Base-by-base conservation (phyloP, 345 rosid species). In the Raphanus raphanistrum region DNA sequence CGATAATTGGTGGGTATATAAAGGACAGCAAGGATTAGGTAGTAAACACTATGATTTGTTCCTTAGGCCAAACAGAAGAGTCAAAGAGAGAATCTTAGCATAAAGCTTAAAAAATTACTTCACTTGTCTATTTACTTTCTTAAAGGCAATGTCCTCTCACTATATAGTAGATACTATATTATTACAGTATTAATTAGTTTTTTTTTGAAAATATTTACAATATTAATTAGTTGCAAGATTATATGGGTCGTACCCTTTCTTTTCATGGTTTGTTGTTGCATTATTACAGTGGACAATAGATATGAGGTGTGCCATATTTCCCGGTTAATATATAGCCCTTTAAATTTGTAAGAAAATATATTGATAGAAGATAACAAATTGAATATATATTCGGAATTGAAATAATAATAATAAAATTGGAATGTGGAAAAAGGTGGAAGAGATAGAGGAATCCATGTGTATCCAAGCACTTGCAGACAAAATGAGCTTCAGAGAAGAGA, bases 391-490 rank as follows among this genome's bases (percentile, higher is more conserved):
- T 15, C 13, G 13, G 17, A 75, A 41, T 17, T 33, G 59, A 75
- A 63, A 70, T 75, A 57, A 74, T 69, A 79, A 68, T 66, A 79
- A 76, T 60, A 62, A 32, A 79, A 80, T 58, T 21, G 71, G 27
- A 69, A 7, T 74, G 41, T 79, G 76, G 76, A 45, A 70, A 72
- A 74, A 68, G 75, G 81, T 71, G 60, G 70, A 76, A 66, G 84
- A 80, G 82, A 76, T 59, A 64, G 83, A 74, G 84, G 90, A 89
- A 87, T 87, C 93, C 86, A 86, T 76, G 81, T 86, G 77, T 84
- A 69, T 85, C 93, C 93, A 89, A 89, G 85, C 88, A 80, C 88
- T 80, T 77, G 63, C 69, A 82, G 92, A 88, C 92, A 88, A 88
- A 87, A 78, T 66, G 85, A 84, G 85, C 75, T 84, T 87, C 93